Evolutionary conservation across 2,329 filamentous ascomycete species (phyloP), one percentile per base, ranked within the genome.

Genomic region (Cladosporium sp.): DNA sequence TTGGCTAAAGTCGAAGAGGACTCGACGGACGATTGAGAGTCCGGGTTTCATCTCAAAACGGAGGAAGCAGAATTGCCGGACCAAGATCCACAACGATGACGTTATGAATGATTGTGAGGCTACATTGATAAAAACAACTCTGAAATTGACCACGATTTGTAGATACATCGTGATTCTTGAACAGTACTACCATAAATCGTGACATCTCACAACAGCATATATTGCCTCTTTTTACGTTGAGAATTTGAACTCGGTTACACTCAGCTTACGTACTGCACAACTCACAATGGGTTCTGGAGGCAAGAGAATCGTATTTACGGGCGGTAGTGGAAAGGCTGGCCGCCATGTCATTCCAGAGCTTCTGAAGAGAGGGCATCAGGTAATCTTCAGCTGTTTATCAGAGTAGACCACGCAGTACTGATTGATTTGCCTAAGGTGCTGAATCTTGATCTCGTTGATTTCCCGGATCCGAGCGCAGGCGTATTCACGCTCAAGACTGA

Each of bases 401-500:
- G 7, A 25, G 57, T n/a, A 30, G 30, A 54, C 2, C 13, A 11
- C 14, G 2, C 51, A 10, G 11, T 18, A 48, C 61, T 66, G 8
- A 68, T 25, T 53, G 3, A 10, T 10, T 3, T 11, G 51, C 28
- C 4, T 28, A 56, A 73, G 68, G 70, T 87, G 36, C 78, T 87
- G 30, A 87, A 87, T 66, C 74, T 87, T n/a, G 85, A 87, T 69
- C 77, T 86, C 5, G 73, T 77, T 18, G 76, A 79, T 5, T 80
- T 81, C 64, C 80, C 78, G 3, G 72, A 76, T 36, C 70, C 72
- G 13, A 69, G 71, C 39, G 73, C 71, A 26, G 73, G 74, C 30
- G 82, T 86, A 58, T 83, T 84, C 73, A 86, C 85, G 0, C 74
- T 87, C 51, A 85, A 84, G 68, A 80, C 81, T 14, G 85, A 87